These are phyloP conservation scores for Blastobotrys robertii DNA, from an alignment of 805 yeast genomes.

Conservation along the genomic window DNA sequence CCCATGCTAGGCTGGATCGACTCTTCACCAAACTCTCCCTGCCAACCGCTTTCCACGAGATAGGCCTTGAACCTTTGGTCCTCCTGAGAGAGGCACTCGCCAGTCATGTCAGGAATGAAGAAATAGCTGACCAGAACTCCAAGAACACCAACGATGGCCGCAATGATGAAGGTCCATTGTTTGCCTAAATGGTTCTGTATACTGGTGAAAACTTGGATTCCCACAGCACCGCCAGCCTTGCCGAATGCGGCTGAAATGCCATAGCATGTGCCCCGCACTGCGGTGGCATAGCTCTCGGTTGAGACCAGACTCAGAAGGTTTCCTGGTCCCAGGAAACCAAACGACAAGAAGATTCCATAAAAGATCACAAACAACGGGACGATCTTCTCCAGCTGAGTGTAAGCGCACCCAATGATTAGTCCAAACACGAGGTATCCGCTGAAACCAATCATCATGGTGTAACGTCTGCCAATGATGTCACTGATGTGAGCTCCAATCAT, in stretches of 20 bases:
- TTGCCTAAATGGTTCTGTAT: conserved; percentile 32
- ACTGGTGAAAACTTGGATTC: conserved; percentile 78
- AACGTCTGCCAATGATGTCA: conserved; percentile 61
- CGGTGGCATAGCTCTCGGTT: conserved; percentile 77
- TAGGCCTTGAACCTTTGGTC: conserved; percentile 55
- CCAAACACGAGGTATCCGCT: conserved; percentile 56
- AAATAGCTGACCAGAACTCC: conserved; percentile 6
- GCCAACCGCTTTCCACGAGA: conserved; percentile 50
- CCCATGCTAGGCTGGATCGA: no score
- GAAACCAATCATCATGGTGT: conserved; percentile 63
- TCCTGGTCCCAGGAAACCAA: conserved; percentile 93
- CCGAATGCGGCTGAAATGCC: conserved; percentile 88
- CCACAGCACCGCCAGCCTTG: conserved; percentile 84
- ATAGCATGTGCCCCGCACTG: conserved; percentile 81
- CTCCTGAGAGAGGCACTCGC: conserved; percentile 58
- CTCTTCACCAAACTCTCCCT: conserved; percentile 31
- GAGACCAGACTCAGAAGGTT: conserved; percentile 81
- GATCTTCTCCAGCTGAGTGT: conserved; percentile 44
- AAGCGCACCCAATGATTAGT: conserved; percentile 35
- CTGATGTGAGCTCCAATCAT: conserved; percentile 66
- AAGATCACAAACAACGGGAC: conserved; percentile 65
- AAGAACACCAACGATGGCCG: conserved; percentile 2
- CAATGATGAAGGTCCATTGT: conserved; percentile 7
- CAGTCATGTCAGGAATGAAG: conserved; percentile 25
- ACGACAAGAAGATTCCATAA: conserved; percentile 74